Percentiles rank a stretch among this genome's conserved stretches.
Conservation (phyloP, 192 early-diverging fungal genomes). For the Entomortierella chlamydospora region DNA sequence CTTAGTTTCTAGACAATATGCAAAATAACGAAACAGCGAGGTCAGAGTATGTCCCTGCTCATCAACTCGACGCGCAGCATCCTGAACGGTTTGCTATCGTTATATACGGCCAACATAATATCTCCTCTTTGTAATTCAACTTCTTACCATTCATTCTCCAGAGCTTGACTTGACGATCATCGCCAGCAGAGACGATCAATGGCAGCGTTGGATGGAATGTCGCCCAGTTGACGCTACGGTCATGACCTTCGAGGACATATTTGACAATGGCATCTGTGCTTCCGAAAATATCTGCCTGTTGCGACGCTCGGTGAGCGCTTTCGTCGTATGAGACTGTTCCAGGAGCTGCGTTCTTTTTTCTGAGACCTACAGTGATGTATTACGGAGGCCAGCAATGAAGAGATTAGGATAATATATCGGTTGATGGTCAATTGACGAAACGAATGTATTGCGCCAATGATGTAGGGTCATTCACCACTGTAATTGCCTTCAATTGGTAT, state of each 20-base stretch:
- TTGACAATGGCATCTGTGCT: slow-evolving; percentile 97
- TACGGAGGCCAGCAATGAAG: no score
- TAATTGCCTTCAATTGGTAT: no score
- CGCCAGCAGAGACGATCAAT: slow-evolving; percentile 95
- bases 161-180: slow-evolving; percentile 97
- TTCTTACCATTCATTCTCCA: slow-evolving; percentile 97
- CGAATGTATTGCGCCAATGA: no score
- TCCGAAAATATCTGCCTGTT: slow-evolving; percentile 96
- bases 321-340: slow-evolving; percentile 65
- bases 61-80: no score
- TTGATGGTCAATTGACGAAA: no score
- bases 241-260: slow-evolving; percentile 99
- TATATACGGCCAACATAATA: no score
- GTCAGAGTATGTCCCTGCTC: no score
- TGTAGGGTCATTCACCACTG: no score
- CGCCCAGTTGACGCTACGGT: slow-evolving; percentile 98
- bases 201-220: slow-evolving; percentile 97
- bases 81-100: no score
- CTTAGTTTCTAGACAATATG: slow-evolving; percentile 77
- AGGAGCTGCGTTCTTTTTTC: slow-evolving; percentile 85
- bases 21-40: no score
- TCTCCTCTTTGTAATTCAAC: no score
- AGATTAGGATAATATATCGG: no score
- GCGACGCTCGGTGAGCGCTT: slow-evolving; percentile 58
- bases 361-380: slow-evolving; percentile 7